Evolutionary conservation across 371 early-diverging fungal species (phyloP).

Genomic region (Scutellospora calospora): DNA sequence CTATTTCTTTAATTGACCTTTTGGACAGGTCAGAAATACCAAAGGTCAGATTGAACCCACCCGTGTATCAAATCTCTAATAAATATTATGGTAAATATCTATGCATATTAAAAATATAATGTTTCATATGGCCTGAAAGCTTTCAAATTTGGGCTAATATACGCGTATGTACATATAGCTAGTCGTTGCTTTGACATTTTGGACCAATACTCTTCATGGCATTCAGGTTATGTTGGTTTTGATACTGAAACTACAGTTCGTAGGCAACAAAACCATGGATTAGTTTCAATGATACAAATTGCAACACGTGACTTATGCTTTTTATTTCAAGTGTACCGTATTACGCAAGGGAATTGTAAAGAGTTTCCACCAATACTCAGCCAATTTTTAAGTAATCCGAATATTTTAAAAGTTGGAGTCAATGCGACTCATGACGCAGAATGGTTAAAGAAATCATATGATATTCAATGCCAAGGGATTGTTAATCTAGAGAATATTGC

Average conservation of each 20-base stretch:
- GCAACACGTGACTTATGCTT: slow-evolving; percentile 41
- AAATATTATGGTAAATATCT: background rate
- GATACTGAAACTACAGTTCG: slow-evolving; percentile 44
- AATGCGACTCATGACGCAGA: slow-evolving; percentile 38
- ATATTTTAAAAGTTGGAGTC: slow-evolving; percentile 43
- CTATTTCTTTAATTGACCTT: background rate
- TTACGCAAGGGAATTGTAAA: slow-evolving; percentile 6
- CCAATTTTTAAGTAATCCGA: slow-evolving; percentile 13
- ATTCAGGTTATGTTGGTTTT: slow-evolving; percentile 37
- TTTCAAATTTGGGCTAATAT: background rate
- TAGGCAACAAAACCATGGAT: background rate
- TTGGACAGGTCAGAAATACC: slow-evolving; percentile 22
- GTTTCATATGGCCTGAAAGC: background rate
- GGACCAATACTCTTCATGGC: background rate
- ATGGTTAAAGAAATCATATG: slow-evolving; percentile 36
- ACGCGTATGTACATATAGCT: slow-evolving; percentile 11
- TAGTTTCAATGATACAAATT: slow-evolving; percentile 45
- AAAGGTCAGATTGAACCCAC: slow-evolving; percentile 30
- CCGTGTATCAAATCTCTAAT: slow-evolving; percentile 35
- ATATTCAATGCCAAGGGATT: slow-evolving; percentile 18
- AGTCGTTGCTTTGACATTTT: slow-evolving; percentile 24
- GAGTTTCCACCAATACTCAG: slow-evolving; percentile 27
- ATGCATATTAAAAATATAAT: background rate
- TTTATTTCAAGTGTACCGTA: slow-evolving; percentile 42
- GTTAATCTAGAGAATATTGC: slow-evolving; percentile 42